Conservation (phyloP, 2,329 filamentous ascomycete species). For the Cryphonectria radicalis region DNA sequence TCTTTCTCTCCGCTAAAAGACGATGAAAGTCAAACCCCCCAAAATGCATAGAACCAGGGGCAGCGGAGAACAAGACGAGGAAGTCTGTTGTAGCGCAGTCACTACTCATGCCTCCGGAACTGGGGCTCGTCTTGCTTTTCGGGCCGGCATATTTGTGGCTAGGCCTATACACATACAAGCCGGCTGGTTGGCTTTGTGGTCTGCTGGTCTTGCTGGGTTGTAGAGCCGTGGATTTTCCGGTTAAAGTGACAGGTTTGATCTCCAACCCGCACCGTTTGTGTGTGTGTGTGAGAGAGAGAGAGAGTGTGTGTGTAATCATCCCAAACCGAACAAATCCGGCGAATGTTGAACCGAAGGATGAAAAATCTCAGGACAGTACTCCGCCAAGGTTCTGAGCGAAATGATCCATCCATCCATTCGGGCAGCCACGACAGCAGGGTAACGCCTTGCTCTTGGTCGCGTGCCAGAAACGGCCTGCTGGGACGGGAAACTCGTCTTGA, state of each 20-base stretch:
- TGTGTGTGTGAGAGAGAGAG: too few species aligned
- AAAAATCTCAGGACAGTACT: slow-evolving; percentile 8
- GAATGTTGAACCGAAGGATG: slow-evolving; percentile 24
- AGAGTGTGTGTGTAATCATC: neutral
- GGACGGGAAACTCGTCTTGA: neutral
- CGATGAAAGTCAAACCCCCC: neutral
- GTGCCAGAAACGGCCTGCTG: slow-evolving; percentile 6
- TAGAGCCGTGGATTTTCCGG: neutral
- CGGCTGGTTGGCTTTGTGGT: neutral
- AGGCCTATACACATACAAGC: neutral
- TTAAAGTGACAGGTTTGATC: neutral
- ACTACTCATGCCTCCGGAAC: neutral
- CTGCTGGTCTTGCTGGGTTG: neutral
- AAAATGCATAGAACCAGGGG: neutral
- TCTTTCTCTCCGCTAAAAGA: neutral
- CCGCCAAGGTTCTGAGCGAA: neutral
- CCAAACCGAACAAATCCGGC: slow-evolving; percentile 13
- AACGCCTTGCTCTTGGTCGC: slow-evolving; percentile 10
- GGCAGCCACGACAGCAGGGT: slow-evolving; percentile 1
- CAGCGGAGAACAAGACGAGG: neutral
- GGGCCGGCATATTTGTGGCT: slow-evolving; percentile 1
- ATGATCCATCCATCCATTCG: slow-evolving; percentile 15
- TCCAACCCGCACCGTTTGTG: neutral
- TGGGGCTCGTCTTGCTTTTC: neutral
- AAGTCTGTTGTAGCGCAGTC: neutral